Conservation (phyloP, 768 basidiomycete genomes). For the Phallus indusiatus region DNA sequence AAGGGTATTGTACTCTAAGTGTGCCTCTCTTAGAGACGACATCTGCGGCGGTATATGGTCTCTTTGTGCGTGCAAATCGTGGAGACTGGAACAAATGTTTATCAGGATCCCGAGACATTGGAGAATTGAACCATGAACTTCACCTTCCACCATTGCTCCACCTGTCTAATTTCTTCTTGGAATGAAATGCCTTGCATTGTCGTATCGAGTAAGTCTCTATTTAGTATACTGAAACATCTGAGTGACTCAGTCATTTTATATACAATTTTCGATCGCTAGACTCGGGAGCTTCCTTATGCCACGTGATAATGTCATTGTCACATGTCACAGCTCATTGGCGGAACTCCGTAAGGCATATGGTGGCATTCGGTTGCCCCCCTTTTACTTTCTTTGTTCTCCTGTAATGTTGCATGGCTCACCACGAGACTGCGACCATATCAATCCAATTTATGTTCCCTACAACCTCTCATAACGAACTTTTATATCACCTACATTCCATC, state of each 20-base stretch:
- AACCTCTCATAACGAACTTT: too few species aligned
- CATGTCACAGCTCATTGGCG: neutral
- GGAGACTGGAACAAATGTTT: constrained; percentile 45
- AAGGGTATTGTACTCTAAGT: constrained; percentile 77
- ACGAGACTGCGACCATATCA: too few species aligned
- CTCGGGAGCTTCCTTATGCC: neutral
- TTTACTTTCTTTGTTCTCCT: too few species aligned
- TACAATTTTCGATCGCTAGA: neutral
- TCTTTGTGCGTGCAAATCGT: constrained; percentile 77
- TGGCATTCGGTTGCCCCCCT: too few species aligned
- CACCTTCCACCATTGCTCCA: constrained; percentile 93
- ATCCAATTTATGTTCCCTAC: too few species aligned
- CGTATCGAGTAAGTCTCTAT: neutral
- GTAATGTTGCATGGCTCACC: too few species aligned
- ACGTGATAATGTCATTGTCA: neutral
- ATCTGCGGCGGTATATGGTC: constrained; percentile 88
- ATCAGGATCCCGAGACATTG: neutral
- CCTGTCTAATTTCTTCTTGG: constrained; percentile 69
- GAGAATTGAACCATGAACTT: constrained; percentile 8
- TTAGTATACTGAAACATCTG: neutral
- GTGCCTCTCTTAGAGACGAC: constrained; percentile 94
- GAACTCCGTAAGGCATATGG: neutral
- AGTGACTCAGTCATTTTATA: neutral
- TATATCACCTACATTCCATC: too few species aligned
- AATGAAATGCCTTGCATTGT: constrained; percentile 50